phyloP scores from a whole-genome alignment of 495 filamentous ascomycete species.

The Annulohypoxylon bovei region DNA sequence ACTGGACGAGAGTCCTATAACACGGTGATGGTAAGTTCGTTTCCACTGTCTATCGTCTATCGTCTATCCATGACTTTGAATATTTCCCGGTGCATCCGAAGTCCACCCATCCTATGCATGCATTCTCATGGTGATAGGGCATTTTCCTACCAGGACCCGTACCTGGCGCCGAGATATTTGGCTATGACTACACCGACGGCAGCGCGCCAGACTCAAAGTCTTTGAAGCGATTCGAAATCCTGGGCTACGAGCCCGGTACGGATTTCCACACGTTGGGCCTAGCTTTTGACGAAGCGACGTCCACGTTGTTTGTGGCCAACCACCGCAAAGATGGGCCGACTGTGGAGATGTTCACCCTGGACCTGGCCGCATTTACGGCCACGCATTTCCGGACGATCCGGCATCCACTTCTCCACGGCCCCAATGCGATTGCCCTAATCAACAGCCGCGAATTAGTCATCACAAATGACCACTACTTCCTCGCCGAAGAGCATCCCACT shows the following conservation, averaged over 20 bases:
- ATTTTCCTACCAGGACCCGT: constrained; percentile 39
- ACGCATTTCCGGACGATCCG: constrained; percentile 59
- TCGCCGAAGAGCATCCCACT: constrained; percentile 21
- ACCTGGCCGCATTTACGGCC: constrained; percentile 45
- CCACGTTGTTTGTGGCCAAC: constrained; percentile 49
- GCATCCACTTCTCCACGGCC: constrained; percentile 61
- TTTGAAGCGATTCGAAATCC: constrained; percentile 46
- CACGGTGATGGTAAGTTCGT: constrained; percentile 57
- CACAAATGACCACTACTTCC: constrained; percentile 67
- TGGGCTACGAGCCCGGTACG: constrained; percentile 40
- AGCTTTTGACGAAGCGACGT: constrained; percentile 50
- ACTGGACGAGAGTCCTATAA: constrained; percentile 58
- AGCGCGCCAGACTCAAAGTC: constrained; percentile 36
- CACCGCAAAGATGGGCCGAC: constrained; percentile 35
- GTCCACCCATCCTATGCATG: neutral
- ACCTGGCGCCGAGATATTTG: constrained; percentile 48
- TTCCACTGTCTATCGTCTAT: neutral
- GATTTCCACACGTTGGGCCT: constrained; percentile 61
- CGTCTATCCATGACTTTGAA: neutral
- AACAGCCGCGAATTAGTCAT: constrained; percentile 63
- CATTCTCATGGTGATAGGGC: constrained; percentile 28
- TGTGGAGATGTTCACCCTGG: constrained; percentile 68
- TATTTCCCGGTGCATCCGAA: too few species aligned
- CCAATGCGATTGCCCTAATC: constrained; percentile 66
- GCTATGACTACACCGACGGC: constrained; percentile 49